phyloP scores from a whole-genome alignment of 1,139 yeast genomes.

The Meyerozyma guilliermondii region DNA sequence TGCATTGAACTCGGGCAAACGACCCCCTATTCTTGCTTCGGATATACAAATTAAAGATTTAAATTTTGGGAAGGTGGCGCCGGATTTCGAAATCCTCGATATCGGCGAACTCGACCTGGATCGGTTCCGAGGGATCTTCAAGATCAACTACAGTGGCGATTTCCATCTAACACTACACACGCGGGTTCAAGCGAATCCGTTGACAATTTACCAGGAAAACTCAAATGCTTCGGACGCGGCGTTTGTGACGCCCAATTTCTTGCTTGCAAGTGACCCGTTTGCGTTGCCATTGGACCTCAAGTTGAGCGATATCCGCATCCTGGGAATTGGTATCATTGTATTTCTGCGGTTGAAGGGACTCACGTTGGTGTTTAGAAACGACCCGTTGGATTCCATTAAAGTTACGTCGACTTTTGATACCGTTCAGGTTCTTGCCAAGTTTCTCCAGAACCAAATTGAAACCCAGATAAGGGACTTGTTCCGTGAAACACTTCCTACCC shows the following conservation, averaged over 20 bases:
- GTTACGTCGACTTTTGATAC: constrained; percentile 84
- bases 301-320: constrained; percentile 64
- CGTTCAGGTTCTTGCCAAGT: constrained; percentile 76
- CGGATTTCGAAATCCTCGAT: constrained; percentile 75
- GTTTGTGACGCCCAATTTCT: constrained; percentile 64
- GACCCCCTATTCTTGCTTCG: constrained; percentile 74
- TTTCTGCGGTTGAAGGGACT: constrained; percentile 78
- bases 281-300: constrained; percentile 76
- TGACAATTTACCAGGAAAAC: constrained; percentile 60
- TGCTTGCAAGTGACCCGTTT: constrained; percentile 63
- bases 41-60: constrained; percentile 68
- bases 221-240: constrained; percentile 27
- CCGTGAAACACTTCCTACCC: constrained; percentile 78
- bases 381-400: constrained; percentile 76
- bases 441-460: constrained; percentile 78
- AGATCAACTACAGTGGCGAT: constrained; percentile 74
- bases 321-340: constrained; percentile 81
- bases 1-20: constrained; percentile 70
- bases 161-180: constrained; percentile 77
- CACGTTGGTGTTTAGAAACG: constrained; percentile 82
- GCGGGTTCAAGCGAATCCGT: constrained; percentile 79
- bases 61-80: constrained; percentile 74
- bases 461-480: constrained; percentile 73
- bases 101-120: constrained; percentile 82
- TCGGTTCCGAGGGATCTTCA: constrained; percentile 80